Evolutionary conservation across 495 filamentous ascomycete species (phyloP).

Genomic region (Barbatosphaeria neglecta): DNA sequence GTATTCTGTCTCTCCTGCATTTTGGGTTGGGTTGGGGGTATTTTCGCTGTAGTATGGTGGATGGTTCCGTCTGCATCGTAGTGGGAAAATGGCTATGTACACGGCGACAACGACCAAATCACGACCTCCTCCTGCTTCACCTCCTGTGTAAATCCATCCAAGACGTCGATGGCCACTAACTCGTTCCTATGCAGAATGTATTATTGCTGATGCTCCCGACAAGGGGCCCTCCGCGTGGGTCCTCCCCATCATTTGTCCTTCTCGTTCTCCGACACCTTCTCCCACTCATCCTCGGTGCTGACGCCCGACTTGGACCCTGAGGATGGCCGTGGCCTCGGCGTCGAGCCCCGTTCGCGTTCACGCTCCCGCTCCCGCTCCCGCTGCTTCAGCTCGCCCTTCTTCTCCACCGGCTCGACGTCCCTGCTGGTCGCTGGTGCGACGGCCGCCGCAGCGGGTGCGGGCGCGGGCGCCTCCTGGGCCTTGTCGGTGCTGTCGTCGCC

Average conservation of each 20-base stretch:
- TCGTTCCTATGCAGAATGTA: too few species aligned
- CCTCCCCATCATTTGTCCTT: too few species aligned
- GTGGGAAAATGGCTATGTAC: background rate
- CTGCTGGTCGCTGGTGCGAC: slow-evolving; percentile 10
- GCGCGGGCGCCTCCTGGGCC: slow-evolving; percentile 7
- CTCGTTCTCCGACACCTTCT: slow-evolving; percentile 46
- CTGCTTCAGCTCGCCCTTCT: slow-evolving; percentile 28
- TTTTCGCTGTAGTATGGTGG: too few species aligned
- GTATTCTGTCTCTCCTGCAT: too few species aligned
- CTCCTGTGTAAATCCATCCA: too few species aligned
- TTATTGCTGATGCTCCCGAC: too few species aligned
- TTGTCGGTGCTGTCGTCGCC: slow-evolving; percentile 15
- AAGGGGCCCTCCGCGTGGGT: background rate
- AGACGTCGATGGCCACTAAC: too few species aligned
- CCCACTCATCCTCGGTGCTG: slow-evolving; percentile 51
- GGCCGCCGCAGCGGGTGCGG: slow-evolving; percentile 1
- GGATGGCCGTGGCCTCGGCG: slow-evolving; percentile 9
- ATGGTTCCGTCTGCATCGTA: too few species aligned
- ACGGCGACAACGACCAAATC: too few species aligned
- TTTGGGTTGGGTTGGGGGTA: too few species aligned
- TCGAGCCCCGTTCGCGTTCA: background rate
- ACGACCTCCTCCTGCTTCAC: too few species aligned
- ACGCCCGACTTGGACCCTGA: slow-evolving; percentile 29
- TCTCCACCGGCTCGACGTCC: slow-evolving; percentile 26
- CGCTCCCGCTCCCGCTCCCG: slow-evolving; percentile 7